Evolutionary conservation across 129 eudicot species (phyloP), one percentile per base, ranked within the genome.

Genomic region (Pittosporum tobira): DNA sequence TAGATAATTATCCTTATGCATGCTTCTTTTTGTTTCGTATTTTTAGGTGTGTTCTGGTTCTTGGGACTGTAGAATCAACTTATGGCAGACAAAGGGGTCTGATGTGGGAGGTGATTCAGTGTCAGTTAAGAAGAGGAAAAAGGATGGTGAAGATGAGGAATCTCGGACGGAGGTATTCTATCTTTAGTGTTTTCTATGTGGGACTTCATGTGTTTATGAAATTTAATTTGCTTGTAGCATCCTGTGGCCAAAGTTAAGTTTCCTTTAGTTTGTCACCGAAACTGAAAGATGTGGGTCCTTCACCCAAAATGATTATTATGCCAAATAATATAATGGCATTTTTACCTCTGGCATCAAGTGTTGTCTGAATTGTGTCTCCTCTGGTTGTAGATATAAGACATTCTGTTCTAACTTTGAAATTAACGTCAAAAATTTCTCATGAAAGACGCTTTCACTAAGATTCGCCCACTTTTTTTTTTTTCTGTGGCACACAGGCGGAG

Each of bases 61-160:
- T 16, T 91, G 98, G 98, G 98, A 91, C 71, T 83, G 79, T 59
- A 73, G 79, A 69, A 83, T 91, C 64, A 87, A 83, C 34, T 64
- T 91, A 77, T 91, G 98, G 98, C 76, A 81, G 48, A 74, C 82
- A 34, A 75, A 51, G 70, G 77, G 69, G 27, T 69, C 83, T 28
- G 81, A 69, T 36, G 60, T 68, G 45, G 89, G 71, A 56, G 88
- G 73, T 37, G 80, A 73, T 58, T 12, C 47, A 5, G 87, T 83
- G 52, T 80, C 96, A 34, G 55, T 73, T 27, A 91, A 86, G 85
- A 91, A 87, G 82, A 86, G 96, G 73, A 91, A 75, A 66, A 87
- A 78, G 59, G 81, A 60, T 10, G 65, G 54, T 46, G 77, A 66
- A 65, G 77, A 65, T 28, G 81, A 72, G 67, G 96, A 91, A 57